Conservation (phyloP, 495 filamentous ascomycete species). For the Talaromyces nanjingensis region DNA sequence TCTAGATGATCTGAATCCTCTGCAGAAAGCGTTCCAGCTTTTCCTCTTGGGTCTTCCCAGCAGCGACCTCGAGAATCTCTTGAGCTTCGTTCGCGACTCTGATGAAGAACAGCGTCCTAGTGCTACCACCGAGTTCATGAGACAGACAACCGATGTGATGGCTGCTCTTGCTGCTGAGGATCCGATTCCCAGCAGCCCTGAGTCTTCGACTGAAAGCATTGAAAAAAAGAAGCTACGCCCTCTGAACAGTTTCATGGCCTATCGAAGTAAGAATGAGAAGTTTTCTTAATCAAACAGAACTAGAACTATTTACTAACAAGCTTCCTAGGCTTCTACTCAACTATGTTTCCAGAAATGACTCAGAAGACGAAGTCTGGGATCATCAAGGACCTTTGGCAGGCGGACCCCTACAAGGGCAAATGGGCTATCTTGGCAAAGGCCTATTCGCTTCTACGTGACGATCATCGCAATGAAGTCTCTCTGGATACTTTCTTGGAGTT, state of each 20-base stretch:
- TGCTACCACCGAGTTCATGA: background rate
- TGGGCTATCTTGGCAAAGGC: slow-evolving; percentile 43
- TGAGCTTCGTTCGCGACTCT: slow-evolving; percentile 6
- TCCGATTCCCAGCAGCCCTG: background rate
- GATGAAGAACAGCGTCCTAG: background rate
- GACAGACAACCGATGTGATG: slow-evolving; percentile 1
- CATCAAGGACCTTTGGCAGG: slow-evolving; percentile 35
- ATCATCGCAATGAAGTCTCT: slow-evolving; percentile 24
- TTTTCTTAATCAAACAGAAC: background rate
- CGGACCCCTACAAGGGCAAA: slow-evolving; percentile 36
- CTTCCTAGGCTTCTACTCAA: slow-evolving; percentile 29
- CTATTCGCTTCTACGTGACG: slow-evolving; percentile 43
- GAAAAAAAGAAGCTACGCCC: slow-evolving; percentile 17
- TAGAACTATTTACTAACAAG: slow-evolving; percentile 14
- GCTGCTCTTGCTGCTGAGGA: background rate
- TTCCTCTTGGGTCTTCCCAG: slow-evolving; percentile 15
- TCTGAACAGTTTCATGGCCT: slow-evolving; percentile 44
- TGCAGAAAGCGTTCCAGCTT: slow-evolving; percentile 16
- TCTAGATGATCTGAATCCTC: background rate
- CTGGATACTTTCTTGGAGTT: slow-evolving; percentile 31
- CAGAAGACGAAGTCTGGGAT: slow-evolving; percentile 39
- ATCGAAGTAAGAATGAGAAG: slow-evolving; percentile 31
- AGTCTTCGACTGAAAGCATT: slow-evolving; percentile 9
- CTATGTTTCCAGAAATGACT: slow-evolving; percentile 27
- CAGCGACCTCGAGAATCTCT: slow-evolving; percentile 12